Evolutionary conservation across 192 early-diverging fungal species (phyloP).

Genomic region (Geosiphon pyriformis): DNA sequence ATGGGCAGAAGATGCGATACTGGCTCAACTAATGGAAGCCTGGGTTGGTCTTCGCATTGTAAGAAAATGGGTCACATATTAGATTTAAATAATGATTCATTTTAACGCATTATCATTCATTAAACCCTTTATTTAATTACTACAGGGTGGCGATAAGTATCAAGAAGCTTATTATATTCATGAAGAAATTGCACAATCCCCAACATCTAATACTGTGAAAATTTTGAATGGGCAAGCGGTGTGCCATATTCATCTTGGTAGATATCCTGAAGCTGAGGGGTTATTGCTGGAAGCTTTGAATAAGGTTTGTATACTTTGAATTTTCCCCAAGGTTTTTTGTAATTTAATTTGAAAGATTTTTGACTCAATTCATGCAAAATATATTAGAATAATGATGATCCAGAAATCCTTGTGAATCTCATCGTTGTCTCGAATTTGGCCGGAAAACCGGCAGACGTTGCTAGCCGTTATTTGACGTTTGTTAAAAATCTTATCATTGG

Average conservation of each 20-base stretch:
- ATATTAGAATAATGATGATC: conserved; percentile 55
- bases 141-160: conserved; percentile 69
- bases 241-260: conserved; percentile 69
- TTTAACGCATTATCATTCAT: no score
- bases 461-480: conserved; percentile 61
- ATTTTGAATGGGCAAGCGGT: conserved; percentile 79
- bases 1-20: conserved; percentile 95
- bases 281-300: conserved; percentile 72
- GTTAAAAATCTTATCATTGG: neutral
- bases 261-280: conserved; percentile 77
- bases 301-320: conserved; percentile 40
- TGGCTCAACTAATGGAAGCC: conserved; percentile 88
- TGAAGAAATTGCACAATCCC: conserved; percentile 85
- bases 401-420: conserved; percentile 86
- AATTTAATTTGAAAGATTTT: neutral
- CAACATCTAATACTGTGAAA: conserved; percentile 62
- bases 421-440: conserved; percentile 66
- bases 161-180: conserved; percentile 90
- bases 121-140: no score
- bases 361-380: conserved; percentile 2
- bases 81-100: neutral
- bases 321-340: neutral
- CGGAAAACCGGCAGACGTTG: conserved; percentile 63
- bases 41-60: conserved; percentile 71
- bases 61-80: conserved; percentile 8